phyloP scores from a whole-genome alignment of 1,284 basidiomycete genomes.

The Puccinia brachypodii region DNA sequence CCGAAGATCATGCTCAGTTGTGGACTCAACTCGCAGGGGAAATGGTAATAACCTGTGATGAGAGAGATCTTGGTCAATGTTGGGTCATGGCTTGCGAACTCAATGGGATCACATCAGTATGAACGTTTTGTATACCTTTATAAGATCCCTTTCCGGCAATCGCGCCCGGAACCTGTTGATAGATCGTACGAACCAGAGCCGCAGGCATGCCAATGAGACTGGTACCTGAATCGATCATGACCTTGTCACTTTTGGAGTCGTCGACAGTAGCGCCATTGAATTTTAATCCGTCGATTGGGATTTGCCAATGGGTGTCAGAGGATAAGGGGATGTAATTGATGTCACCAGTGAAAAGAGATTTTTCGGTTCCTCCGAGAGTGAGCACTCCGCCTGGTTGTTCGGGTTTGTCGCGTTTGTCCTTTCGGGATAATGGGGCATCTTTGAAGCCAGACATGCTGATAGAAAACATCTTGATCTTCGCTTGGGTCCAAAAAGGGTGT shows the following conservation, averaged over 20 bases:
- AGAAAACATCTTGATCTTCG: constrained; percentile 27
- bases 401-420: constrained; percentile 5
- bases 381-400: constrained; percentile 40
- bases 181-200: constrained; percentile 1
- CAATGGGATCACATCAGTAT: background rate
- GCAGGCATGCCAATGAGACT: constrained; percentile 36
- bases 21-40: constrained; percentile 22
- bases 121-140: constrained; percentile 12
- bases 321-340: constrained; percentile 40
- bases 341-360: constrained; percentile 17
- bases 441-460: constrained; percentile 47
- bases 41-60: constrained; percentile 35
- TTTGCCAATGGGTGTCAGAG: constrained; percentile 28
- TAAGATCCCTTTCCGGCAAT: constrained; percentile 25
- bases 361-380: constrained; percentile 31
- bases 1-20: constrained; percentile 38
- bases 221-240: constrained; percentile 42
- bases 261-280: constrained; percentile 10
- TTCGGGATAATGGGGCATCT: background rate
- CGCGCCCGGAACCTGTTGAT: constrained; percentile 29
- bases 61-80: background rate
- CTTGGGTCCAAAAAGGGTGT: constrained; percentile 36
- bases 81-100: too few species aligned
- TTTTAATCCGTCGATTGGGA: constrained; percentile 32
- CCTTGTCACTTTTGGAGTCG: constrained; percentile 18